A percentile compares a stretch with the other conserved stretches of the same genome.
phyloP scores from a whole-genome alignment of 2,329 filamentous ascomycete genomes.

The Fusarium acutatum region DNA sequence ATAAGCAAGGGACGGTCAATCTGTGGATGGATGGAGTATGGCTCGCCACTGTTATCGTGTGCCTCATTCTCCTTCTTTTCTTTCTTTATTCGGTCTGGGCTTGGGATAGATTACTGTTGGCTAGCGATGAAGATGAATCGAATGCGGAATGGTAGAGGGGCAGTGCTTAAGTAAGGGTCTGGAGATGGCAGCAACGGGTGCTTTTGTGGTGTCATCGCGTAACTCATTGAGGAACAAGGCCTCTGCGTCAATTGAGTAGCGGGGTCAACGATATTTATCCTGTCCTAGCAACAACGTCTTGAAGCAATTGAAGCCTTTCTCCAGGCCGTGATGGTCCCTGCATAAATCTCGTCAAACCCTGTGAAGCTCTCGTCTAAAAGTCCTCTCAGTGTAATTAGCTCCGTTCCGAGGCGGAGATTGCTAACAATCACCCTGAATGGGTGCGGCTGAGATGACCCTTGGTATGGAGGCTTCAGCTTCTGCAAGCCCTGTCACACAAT shows the following conservation, averaged over 20 bases:
- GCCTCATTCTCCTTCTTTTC: neutral
- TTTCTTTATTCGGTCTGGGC: neutral
- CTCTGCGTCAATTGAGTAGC: neutral
- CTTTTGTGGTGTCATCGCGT: neutral
- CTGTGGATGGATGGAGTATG: rapidly evolving
- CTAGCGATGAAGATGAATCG: rapidly evolving
- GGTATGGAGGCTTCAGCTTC: neutral
- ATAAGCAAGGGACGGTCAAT: neutral
- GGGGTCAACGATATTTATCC: neutral
- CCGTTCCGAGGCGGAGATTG: neutral
- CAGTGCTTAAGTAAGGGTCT: neutral
- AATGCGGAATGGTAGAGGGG: neutral
- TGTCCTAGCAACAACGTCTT: rapidly evolving
- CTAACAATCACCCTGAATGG: neutral
- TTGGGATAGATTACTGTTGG: rapidly evolving
- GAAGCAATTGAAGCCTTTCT: neutral
- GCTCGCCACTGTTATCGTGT: neutral
- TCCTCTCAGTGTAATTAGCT: neutral
- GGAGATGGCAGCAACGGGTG: neutral
- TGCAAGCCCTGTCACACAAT: neutral
- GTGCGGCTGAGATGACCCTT: neutral
- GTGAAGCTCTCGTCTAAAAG: too few relatives aligned
- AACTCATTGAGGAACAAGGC: neutral
- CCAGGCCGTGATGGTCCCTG: neutral
- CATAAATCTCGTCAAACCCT: neutral